Percentiles rank a stretch among this genome's conserved stretches.
Evolutionary conservation across 768 basidiomycete species (phyloP).

Genomic region (Xerocomellus dryophilus): DNA sequence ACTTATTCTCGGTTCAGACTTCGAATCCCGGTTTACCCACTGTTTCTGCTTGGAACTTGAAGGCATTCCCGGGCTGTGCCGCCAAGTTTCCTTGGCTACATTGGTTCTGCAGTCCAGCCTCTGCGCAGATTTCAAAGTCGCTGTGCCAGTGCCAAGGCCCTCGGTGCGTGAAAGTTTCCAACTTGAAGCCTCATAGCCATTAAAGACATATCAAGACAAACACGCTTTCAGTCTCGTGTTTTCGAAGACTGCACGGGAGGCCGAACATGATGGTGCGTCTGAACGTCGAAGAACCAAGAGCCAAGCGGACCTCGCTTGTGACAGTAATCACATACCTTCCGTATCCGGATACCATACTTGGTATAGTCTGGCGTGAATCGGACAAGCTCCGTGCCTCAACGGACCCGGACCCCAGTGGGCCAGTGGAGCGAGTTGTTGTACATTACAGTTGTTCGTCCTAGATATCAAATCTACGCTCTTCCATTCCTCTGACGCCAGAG

Average conservation of each 20-base stretch:
- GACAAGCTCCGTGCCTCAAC: not conserved
- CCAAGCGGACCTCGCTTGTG: conserved; percentile 1
- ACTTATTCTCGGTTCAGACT: not conserved
- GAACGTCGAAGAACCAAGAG: conserved; percentile 13
- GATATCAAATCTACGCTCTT: conserved; percentile 36
- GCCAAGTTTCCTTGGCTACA: not conserved
- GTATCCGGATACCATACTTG: not conserved
- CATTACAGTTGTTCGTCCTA: conserved; percentile 7
- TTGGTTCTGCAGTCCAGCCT: not conserved
- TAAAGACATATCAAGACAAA: not conserved
- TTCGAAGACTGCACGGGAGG: not conserved
- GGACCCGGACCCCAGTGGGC: not conserved
- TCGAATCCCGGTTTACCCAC: not conserved
- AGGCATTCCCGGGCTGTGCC: not conserved
- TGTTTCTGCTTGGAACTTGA: not conserved
- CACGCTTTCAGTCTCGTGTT: conserved; percentile 2
- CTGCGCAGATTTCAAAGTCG: not conserved
- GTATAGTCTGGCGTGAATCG: not conserved
- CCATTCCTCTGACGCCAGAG: conserved; percentile 31
- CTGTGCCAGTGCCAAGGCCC: not conserved
- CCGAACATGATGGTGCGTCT: not conserved
- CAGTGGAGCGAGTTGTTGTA: not conserved
- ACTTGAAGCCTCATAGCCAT: not conserved
- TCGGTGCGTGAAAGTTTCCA: not conserved
- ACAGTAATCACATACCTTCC: conserved; percentile 22